Evolutionary conservation across 2,329 filamentous ascomycete species (phyloP).

Genomic region (Stachybotrys chlorohalonatus): DNA sequence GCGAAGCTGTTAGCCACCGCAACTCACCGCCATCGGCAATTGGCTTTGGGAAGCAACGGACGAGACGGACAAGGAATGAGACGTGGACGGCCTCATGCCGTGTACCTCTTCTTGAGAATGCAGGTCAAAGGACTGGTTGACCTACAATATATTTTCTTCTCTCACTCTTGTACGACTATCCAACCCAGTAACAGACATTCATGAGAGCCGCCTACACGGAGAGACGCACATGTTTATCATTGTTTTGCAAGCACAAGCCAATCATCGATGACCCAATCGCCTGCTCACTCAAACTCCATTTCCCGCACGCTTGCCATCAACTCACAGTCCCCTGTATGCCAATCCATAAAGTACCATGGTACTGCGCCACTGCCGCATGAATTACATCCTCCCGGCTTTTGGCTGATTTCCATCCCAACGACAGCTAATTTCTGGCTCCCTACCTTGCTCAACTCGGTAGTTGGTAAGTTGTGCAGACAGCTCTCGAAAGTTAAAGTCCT

Average conservation of each 20-base stretch:
- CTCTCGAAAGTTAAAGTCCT: no score
- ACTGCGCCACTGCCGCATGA: not conserved
- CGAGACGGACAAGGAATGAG: not conserved
- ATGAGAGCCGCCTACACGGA: no score
- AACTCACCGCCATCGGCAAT: not conserved
- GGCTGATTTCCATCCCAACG: not conserved
- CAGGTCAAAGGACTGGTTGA: no score
- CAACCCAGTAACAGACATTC: no score
- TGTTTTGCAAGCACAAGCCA: no score
- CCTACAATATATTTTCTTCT: no score
- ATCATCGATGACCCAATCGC: not conserved
- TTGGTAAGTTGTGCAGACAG: no score
- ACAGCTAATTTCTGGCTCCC: not conserved
- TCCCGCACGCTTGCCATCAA: not conserved
- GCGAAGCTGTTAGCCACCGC: not conserved
- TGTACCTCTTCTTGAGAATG: no score
- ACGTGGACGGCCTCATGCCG: not conserved
- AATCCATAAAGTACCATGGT: not conserved
- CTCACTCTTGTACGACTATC: no score
- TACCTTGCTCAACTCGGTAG: no score
- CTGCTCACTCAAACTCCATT: not conserved
- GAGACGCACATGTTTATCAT: no score
- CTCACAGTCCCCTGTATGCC: not conserved
- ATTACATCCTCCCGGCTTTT: slow-evolving; percentile 12
- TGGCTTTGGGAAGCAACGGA: not conserved